phyloP scores from a whole-genome alignment of 176 grass and related monocot species.

The Triticum monococcum region DNA sequence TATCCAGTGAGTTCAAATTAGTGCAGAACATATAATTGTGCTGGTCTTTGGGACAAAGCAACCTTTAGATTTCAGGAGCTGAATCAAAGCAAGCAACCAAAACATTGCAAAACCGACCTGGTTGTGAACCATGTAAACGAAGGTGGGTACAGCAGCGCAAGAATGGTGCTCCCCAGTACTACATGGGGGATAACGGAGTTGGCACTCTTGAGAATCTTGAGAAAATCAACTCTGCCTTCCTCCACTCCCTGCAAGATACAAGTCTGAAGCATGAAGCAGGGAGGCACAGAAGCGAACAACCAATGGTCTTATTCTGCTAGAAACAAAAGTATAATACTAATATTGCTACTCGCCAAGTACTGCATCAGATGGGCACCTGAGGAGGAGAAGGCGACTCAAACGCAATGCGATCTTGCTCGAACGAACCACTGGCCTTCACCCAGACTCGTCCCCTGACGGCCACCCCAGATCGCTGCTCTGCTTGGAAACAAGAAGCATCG shows the following conservation, averaged over 20 bases:
- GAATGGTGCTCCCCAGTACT: constrained; percentile 80
- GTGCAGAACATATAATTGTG: not conserved
- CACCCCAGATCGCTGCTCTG: constrained; percentile 32
- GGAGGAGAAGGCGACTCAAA: constrained; percentile 11
- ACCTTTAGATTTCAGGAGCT: not conserved
- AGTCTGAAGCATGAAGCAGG: not conserved
- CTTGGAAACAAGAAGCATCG: constrained; percentile 17
- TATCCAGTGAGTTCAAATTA: not conserved
- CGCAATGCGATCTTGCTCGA: constrained; percentile 32
- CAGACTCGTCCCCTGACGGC: constrained; percentile 10
- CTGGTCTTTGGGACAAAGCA: not conserved
- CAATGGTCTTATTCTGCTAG: not conserved
- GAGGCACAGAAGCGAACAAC: constrained; percentile 20
- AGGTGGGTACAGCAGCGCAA: constrained; percentile 84
- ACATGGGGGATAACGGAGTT: constrained; percentile 87
- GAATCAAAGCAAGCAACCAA: not conserved
- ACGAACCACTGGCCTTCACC: constrained; percentile 40
- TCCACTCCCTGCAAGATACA: constrained; percentile 42
- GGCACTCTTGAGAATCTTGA: constrained; percentile 65
- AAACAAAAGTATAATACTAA: not conserved
- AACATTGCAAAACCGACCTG: constrained; percentile 37
- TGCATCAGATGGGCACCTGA: constrained; percentile 40
- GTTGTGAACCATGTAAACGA: constrained; percentile 98
- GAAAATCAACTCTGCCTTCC: constrained; percentile 38
- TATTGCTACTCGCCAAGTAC: not conserved